Percentiles rank a stretch among this genome's conserved stretches.
Conservation (phyloP, 208 protist genomes). For the Wallacemonas rigidus region DNA sequence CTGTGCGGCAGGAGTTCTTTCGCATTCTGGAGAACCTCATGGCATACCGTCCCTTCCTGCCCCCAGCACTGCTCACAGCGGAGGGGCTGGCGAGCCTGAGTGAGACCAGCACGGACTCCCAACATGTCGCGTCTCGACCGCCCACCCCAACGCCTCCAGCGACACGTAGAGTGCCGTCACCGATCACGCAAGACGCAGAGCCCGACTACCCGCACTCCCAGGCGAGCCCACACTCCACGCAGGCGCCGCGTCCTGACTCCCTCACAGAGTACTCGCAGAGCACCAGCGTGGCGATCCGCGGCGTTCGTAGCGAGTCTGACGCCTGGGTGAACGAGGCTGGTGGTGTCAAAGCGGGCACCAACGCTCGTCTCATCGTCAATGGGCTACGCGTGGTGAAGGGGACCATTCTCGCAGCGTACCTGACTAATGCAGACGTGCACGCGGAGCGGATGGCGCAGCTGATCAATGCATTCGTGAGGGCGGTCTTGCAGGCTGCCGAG, state of each 20-base stretch:
- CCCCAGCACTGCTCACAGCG: slow-evolving; percentile 46
- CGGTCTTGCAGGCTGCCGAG: slow-evolving; percentile 34
- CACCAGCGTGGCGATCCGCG: slow-evolving; percentile 1
- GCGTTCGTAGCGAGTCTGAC: slow-evolving; percentile 5
- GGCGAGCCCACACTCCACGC: slow-evolving; percentile 6
- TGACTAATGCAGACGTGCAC: slow-evolving; percentile 28
- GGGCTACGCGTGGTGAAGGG: slow-evolving; percentile 41
- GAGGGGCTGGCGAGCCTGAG: slow-evolving; percentile 4
- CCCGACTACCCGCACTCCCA: not conserved
- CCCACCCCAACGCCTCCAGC: too few relatives aligned
- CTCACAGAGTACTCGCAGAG: not conserved
- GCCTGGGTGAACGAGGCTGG: not conserved
- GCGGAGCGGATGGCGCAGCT: slow-evolving; percentile 22
- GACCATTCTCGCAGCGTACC: slow-evolving; percentile 42
- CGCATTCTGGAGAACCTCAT: slow-evolving; percentile 55
- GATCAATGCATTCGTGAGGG: slow-evolving; percentile 50
- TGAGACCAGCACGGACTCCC: not conserved
- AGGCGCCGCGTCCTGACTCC: not conserved
- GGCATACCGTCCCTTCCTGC: slow-evolving; percentile 57
- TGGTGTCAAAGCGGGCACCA: not conserved
- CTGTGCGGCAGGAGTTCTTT: slow-evolving; percentile 48
- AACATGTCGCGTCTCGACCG: not conserved
- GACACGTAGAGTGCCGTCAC: too few relatives aligned
- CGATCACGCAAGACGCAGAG: not conserved
- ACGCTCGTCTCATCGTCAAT: not conserved